These are phyloP conservation scores for Phialophora verrucosa DNA, from an alignment of 2,329 filamentous ascomycete species.

Conservation along the genomic window DNA sequence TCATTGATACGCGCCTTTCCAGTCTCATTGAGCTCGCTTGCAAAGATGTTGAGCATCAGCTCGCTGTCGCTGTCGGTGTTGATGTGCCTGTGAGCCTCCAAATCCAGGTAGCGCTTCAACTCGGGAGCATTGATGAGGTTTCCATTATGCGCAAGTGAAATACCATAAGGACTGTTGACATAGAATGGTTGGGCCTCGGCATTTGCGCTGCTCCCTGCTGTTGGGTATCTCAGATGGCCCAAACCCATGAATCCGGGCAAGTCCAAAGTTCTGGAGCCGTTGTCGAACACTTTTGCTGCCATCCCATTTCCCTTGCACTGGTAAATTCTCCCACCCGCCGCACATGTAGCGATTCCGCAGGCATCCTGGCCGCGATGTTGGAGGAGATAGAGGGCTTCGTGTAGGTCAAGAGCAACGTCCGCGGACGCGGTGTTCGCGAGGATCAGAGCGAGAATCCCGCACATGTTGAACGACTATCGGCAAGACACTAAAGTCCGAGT, in stretches of 20 bases:
- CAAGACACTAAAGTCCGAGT: slow-evolving; percentile 6
- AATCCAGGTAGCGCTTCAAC: slow-evolving; percentile 73
- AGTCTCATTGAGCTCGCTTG: slow-evolving; percentile 78
- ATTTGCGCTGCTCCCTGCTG: slow-evolving; percentile 80
- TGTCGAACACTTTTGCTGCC: slow-evolving; percentile 81
- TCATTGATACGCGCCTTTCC: slow-evolving; percentile 80
- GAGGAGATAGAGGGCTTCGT: slow-evolving; percentile 74
- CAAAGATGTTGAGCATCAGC: slow-evolving; percentile 86
- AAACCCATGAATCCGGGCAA: slow-evolving; percentile 87
- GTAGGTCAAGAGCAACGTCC: slow-evolving; percentile 67
- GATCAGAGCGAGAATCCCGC: slow-evolving; percentile 67
- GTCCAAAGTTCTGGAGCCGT: slow-evolving; percentile 74
- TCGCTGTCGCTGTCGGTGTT: slow-evolving; percentile 91
- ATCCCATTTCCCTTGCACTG: slow-evolving; percentile 92
- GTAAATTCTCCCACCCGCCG: slow-evolving; percentile 77
- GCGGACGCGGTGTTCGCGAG: slow-evolving; percentile 60
- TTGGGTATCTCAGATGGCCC: slow-evolving; percentile 86
- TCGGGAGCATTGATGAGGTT: slow-evolving; percentile 82
- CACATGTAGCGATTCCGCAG: slow-evolving; percentile 79
- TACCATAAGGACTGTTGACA: slow-evolving; percentile 83
- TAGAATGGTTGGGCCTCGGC: slow-evolving; percentile 93
- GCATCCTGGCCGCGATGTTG: slow-evolving; percentile 86
- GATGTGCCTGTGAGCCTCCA: slow-evolving; percentile 81
- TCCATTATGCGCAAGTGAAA: slow-evolving; percentile 82
- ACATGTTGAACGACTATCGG: slow-evolving; percentile 56